Base-by-base conservation (phyloP, 2,329 filamentous ascomycete genomes). In the Colletotrichum sp. region DNA sequence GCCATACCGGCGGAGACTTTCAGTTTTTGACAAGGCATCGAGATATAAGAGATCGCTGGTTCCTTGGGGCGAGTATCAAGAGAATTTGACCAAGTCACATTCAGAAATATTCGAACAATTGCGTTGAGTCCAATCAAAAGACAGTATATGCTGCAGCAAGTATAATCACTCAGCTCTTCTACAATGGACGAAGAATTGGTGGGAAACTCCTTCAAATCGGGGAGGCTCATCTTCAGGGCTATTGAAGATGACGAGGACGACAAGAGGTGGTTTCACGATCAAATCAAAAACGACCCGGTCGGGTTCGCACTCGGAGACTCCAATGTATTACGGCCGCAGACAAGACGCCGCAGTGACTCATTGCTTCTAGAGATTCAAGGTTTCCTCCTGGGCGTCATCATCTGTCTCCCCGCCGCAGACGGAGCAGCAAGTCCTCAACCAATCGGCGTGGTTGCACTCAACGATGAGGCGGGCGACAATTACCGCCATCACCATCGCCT, bases 381-480 rank as follows among this genome's bases (percentile, higher is more conserved):
- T 6, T 15, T 30, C 24, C 59, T 59, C 2, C 32, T 59, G 10
- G 26, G 49, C 21, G 15, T 60, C 59, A 26, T 57, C 18, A n/a
- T 73, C 7, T 57, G 57, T 16, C 28, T 64, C 2, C 59, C 30
- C 21, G 30, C 24, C 10, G 44, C 57, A 13, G 67, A 70, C 16
- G 44, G 15, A 6, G 24, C 24, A 4, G 15, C 28, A 49, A 44
- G n/a, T 1, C 32, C 44, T 0, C 32, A 69, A 21, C 36, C 64
- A 0, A 57, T 64, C 30, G 39, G 36, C 28, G 10, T 63, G 13
- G 2, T 73, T 7, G 39, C 24, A 18, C 52, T 62, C 52, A 72
- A 68, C 16, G n/a, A 68, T 28, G 57, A 73, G 18, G 55, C 71
- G 8, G 65, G 71, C 28, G 65, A 59, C 16, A 57, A 57, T 5